Percentiles rank a stretch among this genome's conserved stretches.
phyloP scores from a whole-genome alignment of 805 yeast genomes.

The Torulaspora indica region DNA sequence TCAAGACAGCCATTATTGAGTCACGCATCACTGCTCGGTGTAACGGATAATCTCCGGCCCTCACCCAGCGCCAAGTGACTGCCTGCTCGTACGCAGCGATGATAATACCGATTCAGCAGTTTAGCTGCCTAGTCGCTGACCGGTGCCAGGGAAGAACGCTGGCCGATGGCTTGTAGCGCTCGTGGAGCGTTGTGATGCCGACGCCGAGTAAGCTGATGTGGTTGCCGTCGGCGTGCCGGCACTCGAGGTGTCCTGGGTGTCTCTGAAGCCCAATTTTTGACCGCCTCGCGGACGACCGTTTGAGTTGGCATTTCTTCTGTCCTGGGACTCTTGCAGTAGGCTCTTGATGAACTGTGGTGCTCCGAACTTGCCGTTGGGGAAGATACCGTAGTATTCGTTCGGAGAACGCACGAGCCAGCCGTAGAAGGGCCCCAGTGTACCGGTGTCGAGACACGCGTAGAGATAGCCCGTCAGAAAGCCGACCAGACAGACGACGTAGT shows the following conservation, averaged over 20 bases:
- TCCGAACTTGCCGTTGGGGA: conserved; percentile 26
- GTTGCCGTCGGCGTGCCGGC: neutral
- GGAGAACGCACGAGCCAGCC: conserved; percentile 29
- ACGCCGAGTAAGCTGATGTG: conserved; percentile 2
- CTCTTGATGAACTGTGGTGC: conserved; percentile 19
- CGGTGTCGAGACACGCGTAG: conserved; percentile 59
- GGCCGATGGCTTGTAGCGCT: neutral
- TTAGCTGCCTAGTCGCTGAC: conserved; percentile 36
- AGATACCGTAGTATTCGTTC: conserved; percentile 19
- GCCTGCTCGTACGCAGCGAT: neutral
- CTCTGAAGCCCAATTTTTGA: conserved; percentile 9
- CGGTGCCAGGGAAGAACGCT: conserved; percentile 29
- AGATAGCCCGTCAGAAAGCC: conserved; percentile 57
- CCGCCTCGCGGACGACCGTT: conserved; percentile 5
- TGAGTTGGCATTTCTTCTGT: neutral
- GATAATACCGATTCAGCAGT: neutral
- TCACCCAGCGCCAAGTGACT: too few relatives aligned
- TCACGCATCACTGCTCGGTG: conserved; percentile 7
- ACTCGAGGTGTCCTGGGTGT: neutral
- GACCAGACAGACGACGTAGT: conserved; percentile 41
- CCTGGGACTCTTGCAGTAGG: neutral
- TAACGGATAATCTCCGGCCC: conserved; percentile 8
- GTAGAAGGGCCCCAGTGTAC: conserved; percentile 46
- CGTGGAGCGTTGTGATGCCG: neutral
- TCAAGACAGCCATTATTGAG: neutral